These are phyloP conservation scores for Amanita thiersii DNA, from an alignment of 768 basidiomycete species.

Conservation along the genomic window DNA sequence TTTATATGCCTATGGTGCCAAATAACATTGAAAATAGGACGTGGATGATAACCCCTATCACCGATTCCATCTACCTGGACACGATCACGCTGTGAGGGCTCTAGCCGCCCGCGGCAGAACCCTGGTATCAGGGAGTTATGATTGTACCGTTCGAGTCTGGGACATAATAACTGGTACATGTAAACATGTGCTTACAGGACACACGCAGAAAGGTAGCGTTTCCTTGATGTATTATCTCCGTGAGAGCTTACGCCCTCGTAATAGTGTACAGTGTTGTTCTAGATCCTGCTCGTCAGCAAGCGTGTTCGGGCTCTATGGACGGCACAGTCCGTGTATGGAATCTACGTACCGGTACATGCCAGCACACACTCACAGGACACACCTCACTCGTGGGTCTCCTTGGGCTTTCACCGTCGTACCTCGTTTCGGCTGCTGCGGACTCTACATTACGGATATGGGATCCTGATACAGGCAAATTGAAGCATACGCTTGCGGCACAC, in stretches of 20 bases:
- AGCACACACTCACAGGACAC: constrained; percentile 81
- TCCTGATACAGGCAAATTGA: constrained; percentile 71
- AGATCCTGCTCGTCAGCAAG: constrained; percentile 78
- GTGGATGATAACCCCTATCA: constrained; percentile 82
- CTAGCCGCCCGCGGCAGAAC: constrained; percentile 87
- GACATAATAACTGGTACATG: constrained; percentile 80
- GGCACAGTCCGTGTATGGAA: constrained; percentile 96
- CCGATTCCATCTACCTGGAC: constrained; percentile 74
- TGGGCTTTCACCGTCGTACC: constrained; percentile 79
- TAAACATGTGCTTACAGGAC: constrained; percentile 75
- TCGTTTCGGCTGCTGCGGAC: constrained; percentile 96
- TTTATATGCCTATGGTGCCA: constrained; percentile 3
- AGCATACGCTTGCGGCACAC: constrained; percentile 81
- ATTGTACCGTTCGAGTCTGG: constrained; percentile 93
- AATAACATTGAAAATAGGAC: constrained; percentile 31
- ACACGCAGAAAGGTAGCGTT: constrained; percentile 79
- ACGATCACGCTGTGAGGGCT: constrained; percentile 87
- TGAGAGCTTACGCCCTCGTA: neutral
- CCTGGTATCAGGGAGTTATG: constrained; percentile 93
- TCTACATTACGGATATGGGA: constrained; percentile 95
- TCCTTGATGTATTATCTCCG: neutral
- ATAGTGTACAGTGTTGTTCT: constrained; percentile 95
- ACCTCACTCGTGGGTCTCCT: constrained; percentile 93
- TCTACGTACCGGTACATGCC: constrained; percentile 70
- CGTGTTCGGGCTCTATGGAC: constrained; percentile 98